Base-by-base conservation (phyloP, 805 yeast genomes). In the Spathaspora hagerdaliae region DNA sequence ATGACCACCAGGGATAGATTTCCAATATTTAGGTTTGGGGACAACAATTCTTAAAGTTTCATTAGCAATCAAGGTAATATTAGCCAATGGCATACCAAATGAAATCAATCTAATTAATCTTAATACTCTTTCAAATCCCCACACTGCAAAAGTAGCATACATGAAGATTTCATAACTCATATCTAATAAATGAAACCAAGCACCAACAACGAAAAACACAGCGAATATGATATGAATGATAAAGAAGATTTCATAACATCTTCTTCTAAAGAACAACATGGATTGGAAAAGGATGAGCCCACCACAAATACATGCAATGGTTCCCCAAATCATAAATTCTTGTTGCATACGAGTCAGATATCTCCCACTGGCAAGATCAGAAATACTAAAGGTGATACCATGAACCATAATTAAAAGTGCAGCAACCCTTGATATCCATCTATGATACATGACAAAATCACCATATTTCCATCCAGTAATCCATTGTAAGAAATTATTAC, bases 401-500 rank as follows among this genome's bases (percentile, higher is more conserved):
- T 82, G 87, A 9, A 79, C 51, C 15, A 58, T 57, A 7, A 81
- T 56, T 39, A 80, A 55, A 27, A 72, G 62, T 1, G 71, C 41
- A 35, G 69, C 58, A n/a, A 73, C 59, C 47, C 87, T 68, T 1
- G 81, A 73, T 6, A 79, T 51, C 66, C 85, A 82, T 44, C 84
- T 71, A 57, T 83, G 88, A 54, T 74, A 78, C 36, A 77, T 67
- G 38, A 81, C 69, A 57, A 79, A 83, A n/a, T 83, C 71, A 0
- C 82, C 63, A 46, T 50, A 73, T 46, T 53, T 69, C 71, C 64
- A 66, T 40, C 91, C 87, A 0, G 91, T 77, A 2, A 82, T 44
- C 57, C 65, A 66, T 49, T 78, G 75, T 53, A 87, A 67, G 19
- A 87, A 78, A 54, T 85, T 87, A 60, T 86, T 87, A 53, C 94